Percentiles rank a stretch among this genome's conserved stretches.
phyloP scores from a whole-genome alignment of 2,329 filamentous ascomycete genomes.

The Neocatenulostroma microsporum region DNA sequence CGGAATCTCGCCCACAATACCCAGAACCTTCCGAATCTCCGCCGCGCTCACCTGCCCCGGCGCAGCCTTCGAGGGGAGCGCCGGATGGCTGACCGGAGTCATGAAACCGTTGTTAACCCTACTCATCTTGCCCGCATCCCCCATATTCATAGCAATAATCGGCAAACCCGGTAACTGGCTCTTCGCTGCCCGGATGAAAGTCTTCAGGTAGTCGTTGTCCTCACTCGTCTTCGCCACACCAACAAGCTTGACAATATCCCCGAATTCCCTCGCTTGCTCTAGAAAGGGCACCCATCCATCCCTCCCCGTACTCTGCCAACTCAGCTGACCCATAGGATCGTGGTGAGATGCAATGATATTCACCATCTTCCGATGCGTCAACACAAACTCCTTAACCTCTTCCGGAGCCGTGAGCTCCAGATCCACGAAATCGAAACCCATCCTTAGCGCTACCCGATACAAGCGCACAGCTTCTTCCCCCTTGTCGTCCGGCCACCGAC shows the following conservation, averaged over 20 bases:
- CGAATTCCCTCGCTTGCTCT: conserved; percentile 81
- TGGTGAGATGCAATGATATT: conserved; percentile 94
- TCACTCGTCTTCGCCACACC: conserved; percentile 67
- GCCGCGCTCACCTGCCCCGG: conserved; percentile 86
- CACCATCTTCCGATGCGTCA: conserved; percentile 56
- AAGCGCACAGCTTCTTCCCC: conserved; percentile 56
- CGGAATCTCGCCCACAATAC: conserved; percentile 70
- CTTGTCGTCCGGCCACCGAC: conserved; percentile 74
- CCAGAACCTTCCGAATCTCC: conserved; percentile 73
- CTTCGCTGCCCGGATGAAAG: conserved; percentile 71
- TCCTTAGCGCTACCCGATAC: conserved; percentile 68
- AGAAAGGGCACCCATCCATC: conserved; percentile 78
- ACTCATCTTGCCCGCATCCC: conserved; percentile 74
- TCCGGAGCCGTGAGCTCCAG: conserved; percentile 82
- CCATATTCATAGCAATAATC: conserved; percentile 95
- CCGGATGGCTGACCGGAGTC: conserved; percentile 86
- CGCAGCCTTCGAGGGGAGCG: conserved; percentile 84
- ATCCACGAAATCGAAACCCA: conserved; percentile 88
- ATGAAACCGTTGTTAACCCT: conserved; percentile 86
- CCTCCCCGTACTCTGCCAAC: conserved; percentile 69
- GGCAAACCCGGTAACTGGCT: conserved; percentile 63
- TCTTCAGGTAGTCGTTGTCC: conserved; percentile 78
- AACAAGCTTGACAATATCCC: conserved; percentile 90
- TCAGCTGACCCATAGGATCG: conserved; percentile 68
- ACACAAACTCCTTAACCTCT: conserved; percentile 54